These are phyloP conservation scores for Spencermartinsiella europaea DNA, from an alignment of 805 yeast species.

Conservation along the genomic window DNA sequence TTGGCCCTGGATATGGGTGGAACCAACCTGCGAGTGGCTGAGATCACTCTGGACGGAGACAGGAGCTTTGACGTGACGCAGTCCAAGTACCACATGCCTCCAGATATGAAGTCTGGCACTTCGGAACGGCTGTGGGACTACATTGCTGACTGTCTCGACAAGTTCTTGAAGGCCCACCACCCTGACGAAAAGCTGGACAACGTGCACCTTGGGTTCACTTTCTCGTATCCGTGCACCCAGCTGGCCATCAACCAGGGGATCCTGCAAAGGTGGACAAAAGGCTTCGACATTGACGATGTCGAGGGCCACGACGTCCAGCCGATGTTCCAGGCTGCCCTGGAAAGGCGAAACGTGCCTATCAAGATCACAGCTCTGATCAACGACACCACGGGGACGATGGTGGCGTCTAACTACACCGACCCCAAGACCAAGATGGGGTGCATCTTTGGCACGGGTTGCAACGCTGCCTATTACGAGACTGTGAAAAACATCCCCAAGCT, in stretches of 20 bases:
- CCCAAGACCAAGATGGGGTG: slow-evolving; percentile 88
- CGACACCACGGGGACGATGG: slow-evolving; percentile 96
- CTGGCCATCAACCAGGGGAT: slow-evolving; percentile 76
- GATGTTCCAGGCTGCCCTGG: slow-evolving; percentile 73
- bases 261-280: slow-evolving; percentile 96
- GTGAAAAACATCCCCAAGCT: slow-evolving; percentile 74
- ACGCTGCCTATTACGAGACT: slow-evolving; percentile 90
- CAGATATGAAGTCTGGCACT: slow-evolving; percentile 69
- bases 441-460: slow-evolving; percentile 96
- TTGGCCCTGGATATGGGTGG: slow-evolving; percentile 97
- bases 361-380: slow-evolving; percentile 88
- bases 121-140: slow-evolving; percentile 74
- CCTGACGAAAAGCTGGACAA: slow-evolving; percentile 38
- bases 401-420: slow-evolving; percentile 91
- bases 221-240: slow-evolving; percentile 79
- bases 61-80: slow-evolving; percentile 81
- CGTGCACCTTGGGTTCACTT: slow-evolving; percentile 88
- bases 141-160: slow-evolving; percentile 74
- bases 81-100: slow-evolving; percentile 79
- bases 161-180: slow-evolving; percentile 66
- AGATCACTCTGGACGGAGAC: slow-evolving; percentile 78
- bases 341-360: slow-evolving; percentile 63
- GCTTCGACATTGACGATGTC: slow-evolving; percentile 87
- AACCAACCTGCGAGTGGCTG: slow-evolving; percentile 89
- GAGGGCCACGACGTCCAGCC: slow-evolving; percentile 95